Evolutionary conservation across 2,329 filamentous ascomycete genomes (phyloP).

Genomic region (Diaporthe sp.): DNA sequence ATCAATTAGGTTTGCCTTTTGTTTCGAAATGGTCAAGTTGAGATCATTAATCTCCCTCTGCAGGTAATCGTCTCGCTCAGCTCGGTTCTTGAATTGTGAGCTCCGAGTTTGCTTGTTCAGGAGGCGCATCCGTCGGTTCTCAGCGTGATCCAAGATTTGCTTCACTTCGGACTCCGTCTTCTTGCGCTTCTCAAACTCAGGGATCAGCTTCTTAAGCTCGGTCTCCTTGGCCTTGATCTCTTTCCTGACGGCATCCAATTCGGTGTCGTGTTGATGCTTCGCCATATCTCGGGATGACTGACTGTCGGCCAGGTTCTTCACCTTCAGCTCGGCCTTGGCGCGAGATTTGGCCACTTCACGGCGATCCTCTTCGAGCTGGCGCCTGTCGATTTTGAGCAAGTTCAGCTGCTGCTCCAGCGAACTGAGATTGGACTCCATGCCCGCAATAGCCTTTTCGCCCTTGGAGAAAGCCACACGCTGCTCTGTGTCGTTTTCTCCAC

Average conservation of each 20-base stretch:
- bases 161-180: constrained; percentile 79
- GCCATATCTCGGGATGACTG: constrained; percentile 83
- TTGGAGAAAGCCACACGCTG: constrained; percentile 82
- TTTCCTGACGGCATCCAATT: constrained; percentile 78
- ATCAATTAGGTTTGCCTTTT: constrained; percentile 87
- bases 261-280: constrained; percentile 76
- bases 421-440: constrained; percentile 83
- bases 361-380: constrained; percentile 90
- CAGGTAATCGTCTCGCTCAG: constrained; percentile 87
- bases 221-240: constrained; percentile 82
- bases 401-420: constrained; percentile 86
- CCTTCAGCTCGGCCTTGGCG: constrained; percentile 88
- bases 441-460: constrained; percentile 82
- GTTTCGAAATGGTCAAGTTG: constrained; percentile 79
- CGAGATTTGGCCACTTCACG: constrained; percentile 82
- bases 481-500: constrained; percentile 86
- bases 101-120: constrained; percentile 94
- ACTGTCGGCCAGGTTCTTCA: constrained; percentile 85
- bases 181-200: constrained; percentile 80
- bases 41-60: constrained; percentile 84
- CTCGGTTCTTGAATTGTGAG: constrained; percentile 88
- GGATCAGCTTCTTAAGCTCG: constrained; percentile 81
- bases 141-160: constrained; percentile 79
- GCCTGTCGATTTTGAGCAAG: constrained; percentile 85
- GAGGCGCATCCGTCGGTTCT: constrained; percentile 81